These are phyloP conservation scores for Epichloe bromicola DNA, from an alignment of 2,329 filamentous ascomycete species.

Conservation along the genomic window DNA sequence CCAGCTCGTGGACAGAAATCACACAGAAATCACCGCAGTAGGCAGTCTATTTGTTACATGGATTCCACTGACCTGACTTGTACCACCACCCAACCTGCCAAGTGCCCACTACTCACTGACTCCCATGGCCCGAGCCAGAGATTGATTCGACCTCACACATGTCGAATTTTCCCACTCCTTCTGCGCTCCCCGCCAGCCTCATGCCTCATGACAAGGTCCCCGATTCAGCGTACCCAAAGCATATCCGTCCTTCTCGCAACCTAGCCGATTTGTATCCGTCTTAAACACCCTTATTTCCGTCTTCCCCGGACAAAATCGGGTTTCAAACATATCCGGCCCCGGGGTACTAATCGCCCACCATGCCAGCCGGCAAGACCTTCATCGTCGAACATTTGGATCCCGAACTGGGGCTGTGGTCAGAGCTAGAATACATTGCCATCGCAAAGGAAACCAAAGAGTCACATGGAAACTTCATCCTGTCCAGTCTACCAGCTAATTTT, in stretches of 20 bases:
- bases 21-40: no score
- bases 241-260: no score
- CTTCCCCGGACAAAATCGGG: neutral
- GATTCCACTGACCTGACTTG: no score
- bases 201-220: no score
- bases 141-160: neutral
- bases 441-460: slow-evolving; percentile 62
- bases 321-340: no score
- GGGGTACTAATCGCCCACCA: slow-evolving; percentile 10
- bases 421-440: slow-evolving; percentile 83
- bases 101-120: no score
- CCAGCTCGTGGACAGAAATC: no score
- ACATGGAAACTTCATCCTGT: slow-evolving; percentile 63
- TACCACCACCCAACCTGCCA: no score
- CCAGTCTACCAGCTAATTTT: slow-evolving; percentile 61
- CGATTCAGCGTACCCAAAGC: no score
- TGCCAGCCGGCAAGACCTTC: slow-evolving; percentile 53
- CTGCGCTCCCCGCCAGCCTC: neutral
- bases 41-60: no score
- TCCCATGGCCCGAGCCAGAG: neutral
- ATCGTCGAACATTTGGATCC: slow-evolving; percentile 95
- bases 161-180: neutral
- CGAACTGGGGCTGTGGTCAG: slow-evolving; percentile 87
- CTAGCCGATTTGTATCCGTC: neutral
- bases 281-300: neutral